Base-by-base conservation (phyloP, 495 filamentous ascomycete genomes). In the Diplogelasinospora grovesii region DNA sequence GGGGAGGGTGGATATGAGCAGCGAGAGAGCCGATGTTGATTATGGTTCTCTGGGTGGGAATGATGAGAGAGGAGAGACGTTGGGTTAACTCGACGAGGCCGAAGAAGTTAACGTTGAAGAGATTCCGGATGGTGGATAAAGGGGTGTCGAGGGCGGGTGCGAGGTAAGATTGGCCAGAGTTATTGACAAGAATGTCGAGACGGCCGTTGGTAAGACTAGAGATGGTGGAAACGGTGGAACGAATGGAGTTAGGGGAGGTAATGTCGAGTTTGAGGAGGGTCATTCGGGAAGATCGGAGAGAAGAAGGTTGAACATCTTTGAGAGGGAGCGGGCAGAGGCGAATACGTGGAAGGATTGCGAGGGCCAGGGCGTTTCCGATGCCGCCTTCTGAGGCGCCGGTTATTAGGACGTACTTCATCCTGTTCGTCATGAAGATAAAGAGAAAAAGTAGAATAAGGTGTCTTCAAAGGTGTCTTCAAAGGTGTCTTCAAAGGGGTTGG, bases 21-120 rank as follows among this genome's bases (percentile, higher is more conserved):
- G 64, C 64, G 9, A 71, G 52, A 1, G 66, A 72, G 5, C 65
- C 64, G 29, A 71, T 65, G 33, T 68, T 71, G 16, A 69, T 59
- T 8, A 71, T 56, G 8, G 59, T 65, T 3, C 73, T 71, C 39
- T 67, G 60, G 1, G 69, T 57, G 11, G 52, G 43, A 15, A 71
- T 63, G 19, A 77, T 30, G 10, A 74, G 46, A n/a, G 64, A 60
- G 19, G 58, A 40, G 48, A 78, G 75, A 5, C 62, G 64, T 40
- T 73, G 61, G 1, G 66, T 70, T 20, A 70, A 53, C 8, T 51
- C 54, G 29, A 77, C 45, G 2, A 64, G 45, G 8, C 56, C 65
- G 51, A 71, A 70, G 31, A 67, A 60, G 41, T 70, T 67, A 14
- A 55, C 45, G 3, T 67, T 56, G 36, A 63, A 67, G 4, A 65